These are phyloP conservation scores for Exophiala oligosperma DNA, from an alignment of 2,329 filamentous ascomycete species.

Conservation along the genomic window DNA sequence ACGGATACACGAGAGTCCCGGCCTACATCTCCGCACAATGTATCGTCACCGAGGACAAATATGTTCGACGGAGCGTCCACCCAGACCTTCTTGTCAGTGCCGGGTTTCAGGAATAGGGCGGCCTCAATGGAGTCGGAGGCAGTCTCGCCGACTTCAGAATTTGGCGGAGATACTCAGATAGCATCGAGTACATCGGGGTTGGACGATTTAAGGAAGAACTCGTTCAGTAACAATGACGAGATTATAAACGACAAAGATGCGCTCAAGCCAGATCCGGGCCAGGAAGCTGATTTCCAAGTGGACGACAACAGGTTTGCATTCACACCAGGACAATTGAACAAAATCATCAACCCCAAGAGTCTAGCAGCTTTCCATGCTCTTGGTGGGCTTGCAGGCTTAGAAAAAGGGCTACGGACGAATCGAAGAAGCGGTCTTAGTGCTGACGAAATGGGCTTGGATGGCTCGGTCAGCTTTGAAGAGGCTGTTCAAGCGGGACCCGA, in stretches of 20 bases:
- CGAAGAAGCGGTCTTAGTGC: slow-evolving; percentile 64
- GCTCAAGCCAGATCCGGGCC: slow-evolving; percentile 68
- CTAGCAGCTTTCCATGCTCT: slow-evolving; percentile 72
- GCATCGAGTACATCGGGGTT: slow-evolving; percentile 42
- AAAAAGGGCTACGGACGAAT: slow-evolving; percentile 71
- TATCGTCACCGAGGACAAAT: slow-evolving; percentile 59
- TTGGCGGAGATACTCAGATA: slow-evolving; percentile 56
- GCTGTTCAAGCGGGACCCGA: slow-evolving; percentile 40
- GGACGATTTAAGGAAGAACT: slow-evolving; percentile 41
- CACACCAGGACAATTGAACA: slow-evolving; percentile 70
- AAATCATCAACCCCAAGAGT: slow-evolving; percentile 78
- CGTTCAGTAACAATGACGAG: slow-evolving; percentile 41
- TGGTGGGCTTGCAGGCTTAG: slow-evolving; percentile 70
- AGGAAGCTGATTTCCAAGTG: slow-evolving; percentile 67
- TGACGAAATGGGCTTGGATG: slow-evolving; percentile 66
- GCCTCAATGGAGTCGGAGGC: slow-evolving; percentile 60
- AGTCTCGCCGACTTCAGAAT: slow-evolving; percentile 51
- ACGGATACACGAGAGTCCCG: slow-evolving; percentile 60
- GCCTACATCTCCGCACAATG: slow-evolving; percentile 67
- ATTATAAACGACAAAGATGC: slow-evolving; percentile 63
- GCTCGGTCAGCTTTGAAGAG: slow-evolving; percentile 68
- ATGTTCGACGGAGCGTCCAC: slow-evolving; percentile 52
- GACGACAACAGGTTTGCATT: slow-evolving; percentile 72
- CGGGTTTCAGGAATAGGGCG: slow-evolving; percentile 61
- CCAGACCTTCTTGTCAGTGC: slow-evolving; percentile 63